phyloP scores from a whole-genome alignment of 2,329 filamentous ascomycete species.

The Aspergillus ustus region DNA sequence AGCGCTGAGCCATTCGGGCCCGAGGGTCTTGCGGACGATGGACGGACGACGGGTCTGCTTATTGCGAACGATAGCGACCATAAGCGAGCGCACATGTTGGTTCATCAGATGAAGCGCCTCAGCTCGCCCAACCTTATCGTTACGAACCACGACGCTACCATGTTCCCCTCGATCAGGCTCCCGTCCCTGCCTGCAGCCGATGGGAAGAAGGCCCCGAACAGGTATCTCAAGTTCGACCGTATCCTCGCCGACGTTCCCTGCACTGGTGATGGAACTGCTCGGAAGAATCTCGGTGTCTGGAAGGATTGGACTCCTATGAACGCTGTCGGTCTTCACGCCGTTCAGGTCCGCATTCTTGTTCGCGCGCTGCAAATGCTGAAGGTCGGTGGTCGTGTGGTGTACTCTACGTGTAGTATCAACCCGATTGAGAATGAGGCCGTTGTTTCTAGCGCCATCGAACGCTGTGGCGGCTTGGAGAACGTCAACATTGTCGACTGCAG shows the following conservation, averaged over 20 bases:
- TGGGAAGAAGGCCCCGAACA: constrained; percentile 58
- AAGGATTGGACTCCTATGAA: constrained; percentile 91
- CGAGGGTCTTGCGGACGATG: constrained; percentile 72
- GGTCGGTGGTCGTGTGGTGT: constrained; percentile 90
- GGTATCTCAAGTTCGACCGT: constrained; percentile 94
- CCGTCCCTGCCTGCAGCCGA: constrained; percentile 60
- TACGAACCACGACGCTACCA: constrained; percentile 95
- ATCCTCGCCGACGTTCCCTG: constrained; percentile 97
- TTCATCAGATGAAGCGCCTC: constrained; percentile 95
- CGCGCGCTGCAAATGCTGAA: constrained; percentile 95
- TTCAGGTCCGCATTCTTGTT: constrained; percentile 87
- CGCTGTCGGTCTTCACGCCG: constrained; percentile 82
- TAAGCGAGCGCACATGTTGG: constrained; percentile 94
- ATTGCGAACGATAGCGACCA: constrained; percentile 97
- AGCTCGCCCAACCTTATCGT: constrained; percentile 96
- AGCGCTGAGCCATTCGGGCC: constrained; percentile 49
- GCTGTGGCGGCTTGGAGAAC: constrained; percentile 81
- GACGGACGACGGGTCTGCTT: constrained; percentile 85
- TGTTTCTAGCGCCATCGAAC: constrained; percentile 81
- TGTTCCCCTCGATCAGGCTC: constrained; percentile 92
- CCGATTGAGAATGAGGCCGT: constrained; percentile 97
- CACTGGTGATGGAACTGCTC: constrained; percentile 89
- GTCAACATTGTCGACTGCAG: constrained; percentile 85
- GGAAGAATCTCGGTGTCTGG: constrained; percentile 95
- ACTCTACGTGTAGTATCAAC: constrained; percentile 99